phyloP scores from a whole-genome alignment of 148 eudicot genomes.

The Arctostaphylos glauca region DNA sequence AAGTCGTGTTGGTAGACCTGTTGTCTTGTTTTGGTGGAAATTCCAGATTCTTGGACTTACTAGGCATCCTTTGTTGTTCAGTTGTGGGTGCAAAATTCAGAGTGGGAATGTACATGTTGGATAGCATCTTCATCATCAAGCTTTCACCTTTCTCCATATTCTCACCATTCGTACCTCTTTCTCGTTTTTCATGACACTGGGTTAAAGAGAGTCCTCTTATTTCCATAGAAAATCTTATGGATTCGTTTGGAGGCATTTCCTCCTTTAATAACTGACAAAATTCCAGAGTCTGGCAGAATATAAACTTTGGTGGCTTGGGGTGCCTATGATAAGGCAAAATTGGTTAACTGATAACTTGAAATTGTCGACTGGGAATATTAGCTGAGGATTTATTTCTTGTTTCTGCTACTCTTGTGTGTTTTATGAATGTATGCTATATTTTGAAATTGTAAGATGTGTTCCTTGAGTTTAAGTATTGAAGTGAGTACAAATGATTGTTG shows the following conservation, averaged over 20 bases:
- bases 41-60: no score
- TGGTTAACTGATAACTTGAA: background rate
- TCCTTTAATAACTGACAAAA: background rate
- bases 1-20: no score
- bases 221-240: background rate
- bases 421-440: background rate
- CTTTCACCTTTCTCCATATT: background rate
- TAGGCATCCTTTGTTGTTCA: no score
- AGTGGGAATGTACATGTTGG: no score
- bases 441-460: background rate
- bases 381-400: background rate
- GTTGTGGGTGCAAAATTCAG: no score
- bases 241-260: constrained; percentile 1
- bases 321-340: background rate
- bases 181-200: background rate
- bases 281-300: background rate
- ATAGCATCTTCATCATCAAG: background rate
- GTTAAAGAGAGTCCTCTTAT: background rate
- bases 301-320: constrained; percentile 3
- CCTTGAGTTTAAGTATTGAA: background rate
- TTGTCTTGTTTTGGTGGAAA: no score
- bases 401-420: background rate
- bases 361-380: background rate
- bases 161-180: background rate
- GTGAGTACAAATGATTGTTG: background rate